Base-by-base conservation (phyloP, 2,329 filamentous ascomycete species). In the Fusarium fracticaudum region DNA sequence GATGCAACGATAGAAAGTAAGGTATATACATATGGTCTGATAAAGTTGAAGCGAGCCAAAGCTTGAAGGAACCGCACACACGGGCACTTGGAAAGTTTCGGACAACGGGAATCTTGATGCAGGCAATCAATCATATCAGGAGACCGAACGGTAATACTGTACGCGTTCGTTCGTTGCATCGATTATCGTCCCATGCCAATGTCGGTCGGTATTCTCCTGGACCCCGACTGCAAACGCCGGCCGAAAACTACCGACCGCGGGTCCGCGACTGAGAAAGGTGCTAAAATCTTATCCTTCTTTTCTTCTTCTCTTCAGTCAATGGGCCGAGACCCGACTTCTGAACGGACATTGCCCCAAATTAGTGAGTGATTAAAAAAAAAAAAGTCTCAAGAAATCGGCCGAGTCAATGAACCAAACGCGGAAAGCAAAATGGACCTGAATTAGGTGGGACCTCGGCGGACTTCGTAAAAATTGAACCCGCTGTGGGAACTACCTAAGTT, bases 171-270 rank as follows among this genome's bases (percentile, higher is more conserved):
- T 57, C 61, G 58, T 61, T 51, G 31, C 15, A 37, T 37, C n/a
- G 50, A 37, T 53, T 37, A 71, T 77, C 75, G 71, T 71, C 64
- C 57, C 64, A 77, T 68, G 47, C 33, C 24, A 38, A 55, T 54
- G 24, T 54, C 51, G 40, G 33, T 54, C 71, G 62, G 71, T 64
- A 44, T 66, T 60, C 41, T 59, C 29, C 26, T 65, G 61, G 57
- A 64, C 58, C 29, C 71, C 55, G 66, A 62, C 35, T 59, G 57
- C 54, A 51, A 75, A 64, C 75, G 63, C 69, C 73, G 73, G 76
- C 76, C 73, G 71, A 73, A 67, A 77, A 76, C 55, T 75, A 70
- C 76, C 76, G 71, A 73, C 65, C 62, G 67, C 67, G 67, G 71
- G 58, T 71, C 73, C 68, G 59, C 44, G 53, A 33, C 60, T 53